Evolutionary conservation across 495 filamentous ascomycete species (phyloP).

Genomic region (Cercophora scortea): DNA sequence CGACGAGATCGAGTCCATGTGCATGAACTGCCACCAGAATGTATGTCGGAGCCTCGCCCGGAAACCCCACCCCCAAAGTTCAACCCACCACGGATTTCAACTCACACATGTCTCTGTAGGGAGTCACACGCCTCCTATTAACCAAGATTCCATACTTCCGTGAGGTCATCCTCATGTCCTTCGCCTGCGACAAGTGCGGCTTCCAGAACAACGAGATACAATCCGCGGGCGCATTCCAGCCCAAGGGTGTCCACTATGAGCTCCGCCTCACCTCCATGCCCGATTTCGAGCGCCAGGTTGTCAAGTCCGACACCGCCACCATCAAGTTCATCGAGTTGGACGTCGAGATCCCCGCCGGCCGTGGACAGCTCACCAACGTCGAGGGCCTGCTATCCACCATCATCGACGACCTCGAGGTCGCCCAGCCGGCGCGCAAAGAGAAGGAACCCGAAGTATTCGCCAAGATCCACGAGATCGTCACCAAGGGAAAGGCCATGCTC

Average conservation of each 20-base stretch:
- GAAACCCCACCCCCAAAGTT: no score
- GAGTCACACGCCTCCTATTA: constrained; percentile 75
- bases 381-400: constrained; percentile 78
- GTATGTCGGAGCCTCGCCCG: constrained; percentile 37
- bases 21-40: constrained; percentile 59
- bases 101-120: constrained; percentile 37
- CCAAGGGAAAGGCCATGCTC: constrained; percentile 63
- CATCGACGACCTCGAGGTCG: constrained; percentile 63
- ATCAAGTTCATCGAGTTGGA: constrained; percentile 79
- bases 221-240: constrained; percentile 81
- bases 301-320: constrained; percentile 80
- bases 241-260: constrained; percentile 73
- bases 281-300: constrained; percentile 77
- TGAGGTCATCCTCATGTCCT: constrained; percentile 94
- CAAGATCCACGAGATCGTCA: constrained; percentile 66
- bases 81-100: not conserved
- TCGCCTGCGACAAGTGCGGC: constrained; percentile 80
- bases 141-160: constrained; percentile 93
- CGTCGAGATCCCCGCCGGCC: constrained; percentile 82
- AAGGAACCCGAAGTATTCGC: constrained; percentile 65
- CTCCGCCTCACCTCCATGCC: constrained; percentile 58
- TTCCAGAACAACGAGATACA: constrained; percentile 89
- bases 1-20: constrained; percentile 47
- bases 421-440: constrained; percentile 66
- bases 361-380: constrained; percentile 83